A percentile compares a stretch with the other conserved stretches of the same genome.
Evolutionary conservation across 2,329 filamentous ascomycete genomes (phyloP).

Genomic region (Talaromyces sp.): DNA sequence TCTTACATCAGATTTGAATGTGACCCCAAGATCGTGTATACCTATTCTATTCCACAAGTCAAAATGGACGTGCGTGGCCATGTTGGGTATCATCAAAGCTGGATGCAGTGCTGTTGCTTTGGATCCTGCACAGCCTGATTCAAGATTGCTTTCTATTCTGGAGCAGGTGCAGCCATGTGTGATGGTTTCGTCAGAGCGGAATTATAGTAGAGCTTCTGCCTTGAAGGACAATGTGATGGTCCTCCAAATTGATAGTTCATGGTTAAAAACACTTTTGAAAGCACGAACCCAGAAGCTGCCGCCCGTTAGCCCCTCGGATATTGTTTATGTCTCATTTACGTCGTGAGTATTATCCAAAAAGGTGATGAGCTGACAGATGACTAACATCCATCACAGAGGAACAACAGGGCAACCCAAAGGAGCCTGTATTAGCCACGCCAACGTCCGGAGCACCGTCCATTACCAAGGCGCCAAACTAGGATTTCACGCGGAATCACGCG

Average conservation of each 20-base stretch:
- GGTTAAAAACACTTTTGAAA: not conserved
- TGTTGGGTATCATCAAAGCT: constrained; percentile 12
- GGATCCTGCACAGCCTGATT: constrained; percentile 7
- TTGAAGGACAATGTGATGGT: not conserved
- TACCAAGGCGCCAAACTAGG: constrained; percentile 9
- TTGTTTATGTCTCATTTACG: constrained; percentile 12
- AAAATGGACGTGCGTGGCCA: constrained; percentile 11
- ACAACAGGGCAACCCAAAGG: constrained; percentile 15
- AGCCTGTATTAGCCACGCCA: constrained; percentile 11
- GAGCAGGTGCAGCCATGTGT: not conserved
- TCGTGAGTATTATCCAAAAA: constrained; percentile 5
- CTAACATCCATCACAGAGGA: constrained; percentile 1
- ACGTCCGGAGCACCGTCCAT: constrained; percentile 6
- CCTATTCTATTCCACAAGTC: constrained; percentile 11
- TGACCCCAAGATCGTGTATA: not conserved
- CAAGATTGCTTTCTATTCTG: constrained; percentile 9
- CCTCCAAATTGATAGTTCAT: constrained; percentile 4
- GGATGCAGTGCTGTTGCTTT: constrained; percentile 8
- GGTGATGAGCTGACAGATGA: not conserved
- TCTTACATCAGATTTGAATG: not conserved
- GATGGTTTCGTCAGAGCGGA: not conserved
- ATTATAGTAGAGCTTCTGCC: not conserved
- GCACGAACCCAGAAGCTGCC: not conserved
- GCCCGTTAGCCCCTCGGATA: constrained; percentile 10
- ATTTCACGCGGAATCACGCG: constrained; percentile 1